These are phyloP conservation scores for Fusarium sp. DNA, from an alignment of 2,329 filamentous ascomycete species.

Conservation along the genomic window DNA sequence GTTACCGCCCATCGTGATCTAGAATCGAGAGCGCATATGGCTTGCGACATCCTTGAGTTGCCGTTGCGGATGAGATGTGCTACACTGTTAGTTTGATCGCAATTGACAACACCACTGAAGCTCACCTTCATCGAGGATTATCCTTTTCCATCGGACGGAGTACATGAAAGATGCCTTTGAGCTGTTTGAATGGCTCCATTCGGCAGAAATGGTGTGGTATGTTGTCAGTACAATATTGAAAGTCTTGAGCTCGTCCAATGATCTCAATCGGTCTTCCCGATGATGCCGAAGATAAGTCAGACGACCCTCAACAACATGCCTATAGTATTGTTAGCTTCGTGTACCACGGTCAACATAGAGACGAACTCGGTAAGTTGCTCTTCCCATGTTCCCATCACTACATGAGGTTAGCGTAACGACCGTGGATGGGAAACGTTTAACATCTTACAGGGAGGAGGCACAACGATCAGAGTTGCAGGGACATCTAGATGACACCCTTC, in stretches of 20 bases:
- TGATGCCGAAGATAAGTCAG: slow-evolving; percentile 48
- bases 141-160: slow-evolving; percentile 49
- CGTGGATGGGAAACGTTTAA: no score
- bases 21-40: slow-evolving; percentile 52
- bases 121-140: slow-evolving; percentile 37
- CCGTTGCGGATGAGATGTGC: slow-evolving; percentile 35
- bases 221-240: slow-evolving; percentile 53
- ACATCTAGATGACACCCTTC: not conserved
- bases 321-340: not conserved
- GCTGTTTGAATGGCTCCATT: slow-evolving; percentile 45
- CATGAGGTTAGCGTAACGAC: not conserved
- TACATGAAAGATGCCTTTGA: slow-evolving; percentile 45
- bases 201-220: slow-evolving; percentile 54
- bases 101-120: accelerated
- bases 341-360: accelerated
- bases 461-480: slow-evolving; percentile 49
- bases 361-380: slow-evolving; percentile 47
- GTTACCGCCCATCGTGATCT: slow-evolving; percentile 59
- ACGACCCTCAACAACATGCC: slow-evolving; percentile 40
- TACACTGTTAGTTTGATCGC: not conserved
- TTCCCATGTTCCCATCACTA: slow-evolving; percentile 55
- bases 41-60: slow-evolving; percentile 38
- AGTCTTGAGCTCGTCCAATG: slow-evolving; percentile 12
- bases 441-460: slow-evolving; percentile 51
- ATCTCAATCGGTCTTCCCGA: slow-evolving; percentile 39